A percentile compares a stretch with the other conserved stretches of the same genome.
Conservation (phyloP, 1,139 yeast genomes). For the Wickerhamomyces sp. region DNA sequence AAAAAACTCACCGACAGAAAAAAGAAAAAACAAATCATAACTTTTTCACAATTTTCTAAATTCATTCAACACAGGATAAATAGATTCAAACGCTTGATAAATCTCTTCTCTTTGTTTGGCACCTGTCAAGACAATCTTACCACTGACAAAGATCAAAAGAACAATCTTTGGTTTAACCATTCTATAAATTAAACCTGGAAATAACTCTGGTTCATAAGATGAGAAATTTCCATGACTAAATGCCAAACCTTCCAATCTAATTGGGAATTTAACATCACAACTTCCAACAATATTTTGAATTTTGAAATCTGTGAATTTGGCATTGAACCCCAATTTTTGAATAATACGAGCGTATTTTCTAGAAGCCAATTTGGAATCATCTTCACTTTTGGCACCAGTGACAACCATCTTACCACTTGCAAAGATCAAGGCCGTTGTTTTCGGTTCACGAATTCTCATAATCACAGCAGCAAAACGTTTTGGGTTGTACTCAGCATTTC, state of each 20-base stretch:
- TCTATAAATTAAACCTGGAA: constrained; percentile 97
- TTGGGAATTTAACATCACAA: constrained; percentile 96
- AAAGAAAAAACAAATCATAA: neutral
- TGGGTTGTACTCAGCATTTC: constrained; percentile 98
- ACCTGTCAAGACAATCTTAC: constrained; percentile 96
- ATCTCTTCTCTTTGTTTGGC: constrained; percentile 99
- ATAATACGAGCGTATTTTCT: constrained; percentile 97
- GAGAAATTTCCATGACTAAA: constrained; percentile 99
- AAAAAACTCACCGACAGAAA: neutral
- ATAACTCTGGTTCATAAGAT: constrained; percentile 95
- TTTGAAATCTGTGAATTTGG: constrained; percentile 92
- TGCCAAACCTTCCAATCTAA: constrained; percentile 94
- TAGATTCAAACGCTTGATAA: constrained; percentile 96
- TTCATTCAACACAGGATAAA: constrained; percentile 96
- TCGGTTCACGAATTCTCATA: constrained; percentile 99
- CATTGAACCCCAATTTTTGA: constrained; percentile 96
- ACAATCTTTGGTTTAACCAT: constrained; percentile 99
- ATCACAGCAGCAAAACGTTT: constrained; percentile 98
- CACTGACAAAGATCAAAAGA: constrained; percentile 89
- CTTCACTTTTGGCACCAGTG: constrained; percentile 98
- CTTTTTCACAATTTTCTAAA: constrained; percentile 65
- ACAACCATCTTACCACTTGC: constrained; percentile 99
- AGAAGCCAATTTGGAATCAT: constrained; percentile 94
- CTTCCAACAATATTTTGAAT: constrained; percentile 99
- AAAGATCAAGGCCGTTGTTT: constrained; percentile 94